Evolutionary conservation across 1,284 basidiomycete genomes (phyloP).

Genomic region (Cryptococcus maquisensis): DNA sequence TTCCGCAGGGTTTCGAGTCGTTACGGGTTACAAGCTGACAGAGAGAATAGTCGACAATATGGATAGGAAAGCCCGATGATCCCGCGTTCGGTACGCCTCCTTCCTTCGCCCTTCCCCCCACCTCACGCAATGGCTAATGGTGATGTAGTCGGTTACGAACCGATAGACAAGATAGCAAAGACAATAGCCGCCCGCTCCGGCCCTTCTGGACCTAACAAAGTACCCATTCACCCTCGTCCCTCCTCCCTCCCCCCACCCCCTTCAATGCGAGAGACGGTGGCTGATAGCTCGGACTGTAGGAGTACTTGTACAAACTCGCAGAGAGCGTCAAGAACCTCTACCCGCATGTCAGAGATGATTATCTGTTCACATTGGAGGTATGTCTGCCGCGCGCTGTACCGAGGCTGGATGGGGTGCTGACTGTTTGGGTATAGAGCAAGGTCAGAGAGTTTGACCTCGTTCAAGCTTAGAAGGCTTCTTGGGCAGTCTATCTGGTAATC

Average conservation of each 20-base stretch:
- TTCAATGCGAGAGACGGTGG: not conserved
- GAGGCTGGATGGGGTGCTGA: not conserved
- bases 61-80: constrained; percentile 39
- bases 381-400: constrained; percentile 1
- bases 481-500: too few relatives aligned
- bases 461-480: too few relatives aligned
- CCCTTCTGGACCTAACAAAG: constrained; percentile 42
- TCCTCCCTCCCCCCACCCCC: not conserved
- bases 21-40: not conserved
- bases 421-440: not conserved
- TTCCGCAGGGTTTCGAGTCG: not conserved
- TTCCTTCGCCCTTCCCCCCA: too few relatives aligned
- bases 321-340: constrained; percentile 38
- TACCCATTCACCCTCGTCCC: not conserved
- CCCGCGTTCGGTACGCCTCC: constrained; percentile 37
- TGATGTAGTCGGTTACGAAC: constrained; percentile 36
- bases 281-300: constrained; percentile 15
- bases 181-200: constrained; percentile 28
- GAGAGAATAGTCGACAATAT: constrained; percentile 26
- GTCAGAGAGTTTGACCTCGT: not conserved
- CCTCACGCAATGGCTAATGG: not conserved
- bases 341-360: constrained; percentile 39
- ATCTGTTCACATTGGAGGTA: constrained; percentile 41
- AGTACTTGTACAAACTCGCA: constrained; percentile 41
- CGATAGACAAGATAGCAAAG: constrained; percentile 19